Percentiles rank a stretch among this genome's conserved stretches.
phyloP scores from a whole-genome alignment of 2,329 filamentous ascomycete genomes.

The Fusarium buxicola region DNA sequence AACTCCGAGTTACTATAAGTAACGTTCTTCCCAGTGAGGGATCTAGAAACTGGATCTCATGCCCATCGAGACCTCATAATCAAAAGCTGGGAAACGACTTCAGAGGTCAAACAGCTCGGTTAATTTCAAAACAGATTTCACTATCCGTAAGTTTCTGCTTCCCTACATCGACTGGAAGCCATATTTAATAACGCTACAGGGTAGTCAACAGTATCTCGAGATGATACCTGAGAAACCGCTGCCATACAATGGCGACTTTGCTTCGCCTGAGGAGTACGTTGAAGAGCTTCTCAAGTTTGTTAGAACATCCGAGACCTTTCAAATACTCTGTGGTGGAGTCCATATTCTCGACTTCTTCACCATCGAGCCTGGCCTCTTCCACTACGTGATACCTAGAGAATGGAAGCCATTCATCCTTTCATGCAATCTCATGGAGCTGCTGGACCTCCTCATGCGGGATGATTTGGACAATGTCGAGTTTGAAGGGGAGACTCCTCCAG shows the following conservation, averaged over 20 bases:
- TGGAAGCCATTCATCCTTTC: constrained; percentile 84
- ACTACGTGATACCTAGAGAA: constrained; percentile 77
- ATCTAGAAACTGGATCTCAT: no score
- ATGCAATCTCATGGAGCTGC: constrained; percentile 77
- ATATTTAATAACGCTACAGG: constrained; percentile 30
- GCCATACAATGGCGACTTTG: constrained; percentile 78
- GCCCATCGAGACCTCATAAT: no score
- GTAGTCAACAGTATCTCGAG: constrained; percentile 26
- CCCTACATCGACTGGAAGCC: neutral
- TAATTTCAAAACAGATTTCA: neutral
- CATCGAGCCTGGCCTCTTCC: constrained; percentile 83
- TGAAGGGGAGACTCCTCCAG: constrained; percentile 55
- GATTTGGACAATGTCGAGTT: constrained; percentile 64
- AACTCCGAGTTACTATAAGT: no score
- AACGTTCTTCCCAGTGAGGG: no score
- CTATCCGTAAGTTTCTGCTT: constrained; percentile 3
- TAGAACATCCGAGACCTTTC: constrained; percentile 79
- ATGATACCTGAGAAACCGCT: constrained; percentile 68
- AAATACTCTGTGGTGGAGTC: constrained; percentile 94
- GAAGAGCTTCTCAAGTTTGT: constrained; percentile 81
- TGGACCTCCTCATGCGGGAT: constrained; percentile 85
- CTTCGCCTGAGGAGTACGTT: constrained; percentile 80
- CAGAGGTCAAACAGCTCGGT: no score
- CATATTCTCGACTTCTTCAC: constrained; percentile 98
- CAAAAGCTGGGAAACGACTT: no score